Conservation (phyloP, 495 filamentous ascomycete species). For the Annulohypoxylon stygium region DNA sequence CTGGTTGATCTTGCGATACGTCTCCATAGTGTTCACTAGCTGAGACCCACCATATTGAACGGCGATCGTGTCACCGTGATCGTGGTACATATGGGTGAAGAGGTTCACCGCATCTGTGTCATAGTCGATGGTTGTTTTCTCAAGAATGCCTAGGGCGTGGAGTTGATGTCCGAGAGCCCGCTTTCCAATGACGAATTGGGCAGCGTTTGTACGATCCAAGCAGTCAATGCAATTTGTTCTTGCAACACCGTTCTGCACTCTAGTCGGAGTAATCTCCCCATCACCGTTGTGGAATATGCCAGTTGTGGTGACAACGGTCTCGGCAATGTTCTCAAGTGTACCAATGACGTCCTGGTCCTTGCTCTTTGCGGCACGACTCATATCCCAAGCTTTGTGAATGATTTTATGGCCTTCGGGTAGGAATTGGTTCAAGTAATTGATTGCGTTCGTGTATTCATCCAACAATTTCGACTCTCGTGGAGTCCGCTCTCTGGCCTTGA, state of each 20-base stretch:
- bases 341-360: slow-evolving; percentile 97
- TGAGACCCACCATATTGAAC: slow-evolving; percentile 98
- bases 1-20: slow-evolving; percentile 97
- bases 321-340: slow-evolving; percentile 88
- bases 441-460: slow-evolving; percentile 86
- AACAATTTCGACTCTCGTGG: slow-evolving; percentile 93
- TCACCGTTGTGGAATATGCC: slow-evolving; percentile 96
- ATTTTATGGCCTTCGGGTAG: slow-evolving; percentile 87
- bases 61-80: slow-evolving; percentile 96
- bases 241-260: slow-evolving; percentile 91
- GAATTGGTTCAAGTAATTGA: slow-evolving; percentile 95
- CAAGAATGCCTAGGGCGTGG: slow-evolving; percentile 90
- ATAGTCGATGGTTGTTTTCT: slow-evolving; percentile 83
- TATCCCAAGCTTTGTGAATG: slow-evolving; percentile 95
- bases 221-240: slow-evolving; percentile 99
- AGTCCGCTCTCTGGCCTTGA: slow-evolving; percentile 91
- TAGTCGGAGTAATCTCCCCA: slow-evolving; percentile 69
- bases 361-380: slow-evolving; percentile 94
- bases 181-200: slow-evolving; percentile 99
- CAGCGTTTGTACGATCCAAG: slow-evolving; percentile 94
- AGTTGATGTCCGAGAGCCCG: slow-evolving; percentile 91
- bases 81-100: slow-evolving; percentile 97
- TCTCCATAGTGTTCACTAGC: slow-evolving; percentile 98
- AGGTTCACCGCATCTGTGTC: slow-evolving; percentile 96
- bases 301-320: slow-evolving; percentile 84